phyloP scores from a whole-genome alignment of 208 protist species.

The Tetramitus jugosus region DNA sequence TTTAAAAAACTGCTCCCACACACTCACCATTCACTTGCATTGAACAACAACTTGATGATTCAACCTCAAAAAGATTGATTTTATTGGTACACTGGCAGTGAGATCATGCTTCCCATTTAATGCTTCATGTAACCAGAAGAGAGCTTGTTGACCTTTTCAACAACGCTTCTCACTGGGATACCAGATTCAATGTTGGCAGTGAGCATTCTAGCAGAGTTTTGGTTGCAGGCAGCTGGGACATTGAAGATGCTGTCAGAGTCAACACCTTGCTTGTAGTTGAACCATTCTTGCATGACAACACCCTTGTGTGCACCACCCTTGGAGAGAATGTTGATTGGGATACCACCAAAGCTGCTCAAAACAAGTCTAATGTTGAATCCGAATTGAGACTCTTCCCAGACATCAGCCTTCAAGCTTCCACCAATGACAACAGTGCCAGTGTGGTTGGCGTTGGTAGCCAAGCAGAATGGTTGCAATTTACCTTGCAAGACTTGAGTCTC shows the following conservation, averaged over 20 bases:
- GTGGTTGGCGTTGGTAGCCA: neutral
- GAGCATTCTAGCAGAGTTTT: neutral
- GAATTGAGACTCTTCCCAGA: neutral
- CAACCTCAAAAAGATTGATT: too few species aligned
- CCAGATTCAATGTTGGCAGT: neutral
- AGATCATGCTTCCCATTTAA: too few species aligned
- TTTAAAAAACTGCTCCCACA: too few species aligned
- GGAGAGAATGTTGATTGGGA: slow-evolving; percentile 8
- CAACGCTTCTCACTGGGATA: too few species aligned
- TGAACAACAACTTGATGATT: too few species aligned
- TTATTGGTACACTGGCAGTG: too few species aligned
- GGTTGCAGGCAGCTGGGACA: neutral
- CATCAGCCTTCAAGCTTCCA: neutral
- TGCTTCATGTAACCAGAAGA: too few species aligned
- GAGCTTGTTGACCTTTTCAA: too few species aligned
- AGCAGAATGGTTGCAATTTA: slow-evolving; percentile 13
- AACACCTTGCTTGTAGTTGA: neutral
- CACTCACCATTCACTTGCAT: too few species aligned
- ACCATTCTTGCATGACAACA: neutral
- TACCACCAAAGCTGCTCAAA: neutral
- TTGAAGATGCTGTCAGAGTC: neutral
- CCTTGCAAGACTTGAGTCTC: neutral
- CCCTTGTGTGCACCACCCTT: neutral
- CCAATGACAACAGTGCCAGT: slow-evolving; percentile 1
- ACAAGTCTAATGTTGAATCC: neutral